These are phyloP conservation scores for Closterium sp. DNA, from an alignment of 139 green algal genomes.

Conservation along the genomic window DNA sequence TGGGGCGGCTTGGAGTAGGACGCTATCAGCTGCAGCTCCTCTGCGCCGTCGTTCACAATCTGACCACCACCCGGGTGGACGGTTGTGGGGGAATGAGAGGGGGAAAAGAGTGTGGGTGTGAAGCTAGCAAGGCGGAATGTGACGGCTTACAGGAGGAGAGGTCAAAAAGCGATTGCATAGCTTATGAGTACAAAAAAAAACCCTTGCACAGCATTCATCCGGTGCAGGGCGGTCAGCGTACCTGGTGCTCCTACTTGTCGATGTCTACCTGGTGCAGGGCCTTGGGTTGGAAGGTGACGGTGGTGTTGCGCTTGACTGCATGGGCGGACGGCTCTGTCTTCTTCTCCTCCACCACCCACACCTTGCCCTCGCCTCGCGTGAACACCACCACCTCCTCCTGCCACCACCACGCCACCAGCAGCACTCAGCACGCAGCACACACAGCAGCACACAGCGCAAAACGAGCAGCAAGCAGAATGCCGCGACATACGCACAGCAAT, in stretches of 20 bases:
- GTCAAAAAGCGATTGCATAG: too few relatives aligned
- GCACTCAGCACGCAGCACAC: background rate
- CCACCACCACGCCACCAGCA: background rate
- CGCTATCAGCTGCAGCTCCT: background rate
- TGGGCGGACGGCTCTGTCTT: background rate
- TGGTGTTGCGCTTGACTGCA: background rate
- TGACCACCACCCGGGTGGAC: background rate
- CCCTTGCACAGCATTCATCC: too few relatives aligned
- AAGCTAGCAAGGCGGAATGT: too few relatives aligned
- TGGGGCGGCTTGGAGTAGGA: background rate
- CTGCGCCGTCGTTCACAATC: background rate
- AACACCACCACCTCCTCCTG: background rate
- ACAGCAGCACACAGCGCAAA: background rate
- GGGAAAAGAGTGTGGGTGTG: too few relatives aligned
- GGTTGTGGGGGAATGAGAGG: too few relatives aligned
- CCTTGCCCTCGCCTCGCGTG: background rate
- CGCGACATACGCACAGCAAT: background rate
- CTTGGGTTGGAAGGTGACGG: background rate
- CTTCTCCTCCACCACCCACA: background rate
- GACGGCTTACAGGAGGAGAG: too few relatives aligned
- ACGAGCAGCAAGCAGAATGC: background rate
- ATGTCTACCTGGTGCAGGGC: slow-evolving; percentile 3
- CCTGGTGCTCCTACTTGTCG: too few relatives aligned
- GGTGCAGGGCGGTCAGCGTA: too few relatives aligned
- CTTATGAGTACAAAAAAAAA: too few relatives aligned